Evolutionary conservation across 1,284 basidiomycete genomes (phyloP), one percentile per base, ranked within the genome.

Genomic region (Trametes pubescens): DNA sequence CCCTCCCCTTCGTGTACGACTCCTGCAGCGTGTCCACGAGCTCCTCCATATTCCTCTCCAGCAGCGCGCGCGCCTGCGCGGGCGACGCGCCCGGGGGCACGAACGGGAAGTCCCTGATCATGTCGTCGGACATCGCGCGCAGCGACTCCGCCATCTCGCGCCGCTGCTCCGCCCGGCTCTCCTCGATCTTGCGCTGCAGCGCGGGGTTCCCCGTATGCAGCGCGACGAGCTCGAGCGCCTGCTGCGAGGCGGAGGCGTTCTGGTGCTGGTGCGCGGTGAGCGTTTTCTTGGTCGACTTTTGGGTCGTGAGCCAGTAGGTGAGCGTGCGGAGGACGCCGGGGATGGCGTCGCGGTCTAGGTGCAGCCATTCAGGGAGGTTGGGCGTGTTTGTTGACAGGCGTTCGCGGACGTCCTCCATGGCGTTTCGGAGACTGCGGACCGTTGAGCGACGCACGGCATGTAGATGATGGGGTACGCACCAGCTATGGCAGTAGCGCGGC

Each of bases 401-500:
- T n/a, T 16, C 40, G 8, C 40, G 40, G 16, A 55, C 0, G 44
- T 37, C n/a, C 40, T 11, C 6, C 48, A 48, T 10, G 60, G 46
- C 11, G 52, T 21, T 10, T 18, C 22, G 21, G 24, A n/a, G 8
- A 63, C 29, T 14, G 47, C n/a, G 22, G 16, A 8, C 44, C 40
- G 13, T 35, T 24, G 10, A 56, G 32, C 4, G 10, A 35, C 32
- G 10, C 34, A 11, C 18, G 40, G 40, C 14, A n/a, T 16, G 14
- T 18, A 16, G 10, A 7, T 13, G 22, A 24, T 16, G 2, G 14
- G 18, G 11, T 43, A 44, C 48, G 13, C 10, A 65, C 59, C 59
- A 44, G 2, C 48, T 38, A 35, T 58, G 54, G 46, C 64, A 65
- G 21, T 65, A 65, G n/a, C 44, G 13, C 9, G 64, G 64, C 64